These are phyloP conservation scores for Ganoderma lingzhi DNA, from an alignment of 1,284 basidiomycete genomes.

Conservation along the genomic window DNA sequence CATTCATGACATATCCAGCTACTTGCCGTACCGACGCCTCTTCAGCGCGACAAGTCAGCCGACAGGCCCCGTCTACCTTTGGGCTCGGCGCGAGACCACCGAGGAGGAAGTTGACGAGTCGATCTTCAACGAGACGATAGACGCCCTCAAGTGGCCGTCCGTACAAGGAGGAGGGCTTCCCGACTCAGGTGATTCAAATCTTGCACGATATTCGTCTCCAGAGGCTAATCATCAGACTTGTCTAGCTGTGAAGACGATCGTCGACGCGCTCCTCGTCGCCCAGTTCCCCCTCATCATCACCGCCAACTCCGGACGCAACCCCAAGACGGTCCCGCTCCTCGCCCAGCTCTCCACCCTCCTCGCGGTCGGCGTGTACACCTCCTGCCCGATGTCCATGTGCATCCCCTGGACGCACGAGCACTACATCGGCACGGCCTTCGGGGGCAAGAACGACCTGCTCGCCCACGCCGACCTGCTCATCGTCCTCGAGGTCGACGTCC, in stretches of 20 bases:
- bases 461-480: conserved; percentile 67
- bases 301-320: conserved; percentile 67
- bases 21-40: neutral
- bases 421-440: conserved; percentile 59
- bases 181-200: conserved; percentile 46
- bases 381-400: conserved; percentile 61
- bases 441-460: conserved; percentile 54
- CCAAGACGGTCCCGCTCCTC: conserved; percentile 55
- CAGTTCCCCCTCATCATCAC: conserved; percentile 70
- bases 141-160: conserved; percentile 56
- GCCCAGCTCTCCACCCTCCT: conserved; percentile 57
- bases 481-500: conserved; percentile 68
- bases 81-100: conserved; percentile 74
- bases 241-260: conserved; percentile 54
- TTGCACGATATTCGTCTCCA: neutral
- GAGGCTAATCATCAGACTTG: neutral
- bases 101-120: conserved; percentile 64
- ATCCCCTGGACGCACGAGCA: conserved; percentile 65
- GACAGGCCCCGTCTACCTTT: conserved; percentile 76
- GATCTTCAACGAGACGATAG: conserved; percentile 41
- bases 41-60: conserved; percentile 69
- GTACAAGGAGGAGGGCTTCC: conserved; percentile 60
- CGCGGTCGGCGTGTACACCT: conserved; percentile 61
- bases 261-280: conserved; percentile 56
- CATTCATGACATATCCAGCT: neutral